Conservation (phyloP, 2,329 filamentous ascomycete genomes). For the Lomentospora prolificans region DNA sequence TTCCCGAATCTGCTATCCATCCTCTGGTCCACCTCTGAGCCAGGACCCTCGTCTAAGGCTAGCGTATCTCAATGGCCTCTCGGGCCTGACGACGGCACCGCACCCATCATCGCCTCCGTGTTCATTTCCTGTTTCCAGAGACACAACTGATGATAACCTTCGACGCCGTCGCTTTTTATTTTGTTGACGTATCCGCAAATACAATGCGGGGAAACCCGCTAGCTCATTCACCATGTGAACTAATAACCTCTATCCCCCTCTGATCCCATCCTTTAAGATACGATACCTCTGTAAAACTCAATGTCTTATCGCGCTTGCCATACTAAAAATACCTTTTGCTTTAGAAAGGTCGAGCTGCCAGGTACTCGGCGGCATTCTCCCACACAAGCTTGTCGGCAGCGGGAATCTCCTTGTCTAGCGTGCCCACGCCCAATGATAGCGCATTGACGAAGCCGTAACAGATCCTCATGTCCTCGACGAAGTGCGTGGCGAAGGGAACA, state of each 20-base stretch:
- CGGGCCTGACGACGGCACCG: too few species aligned
- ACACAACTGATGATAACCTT: background rate
- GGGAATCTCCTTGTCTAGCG: constrained; percentile 38
- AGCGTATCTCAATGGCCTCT: too few species aligned
- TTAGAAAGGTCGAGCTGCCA: constrained; percentile 33
- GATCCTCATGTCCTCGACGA: constrained; percentile 50
- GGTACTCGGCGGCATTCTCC: constrained; percentile 45
- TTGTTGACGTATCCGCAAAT: background rate
- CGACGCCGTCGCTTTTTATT: background rate
- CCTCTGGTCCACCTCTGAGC: too few species aligned
- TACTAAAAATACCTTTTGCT: background rate
- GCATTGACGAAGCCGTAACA: constrained; percentile 49
- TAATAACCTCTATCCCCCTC: too few species aligned
- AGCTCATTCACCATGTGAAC: background rate
- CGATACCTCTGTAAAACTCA: background rate
- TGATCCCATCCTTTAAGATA: background rate
- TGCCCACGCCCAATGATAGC: constrained; percentile 28
- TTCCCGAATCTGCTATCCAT: too few species aligned
- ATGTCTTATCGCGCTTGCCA: background rate
- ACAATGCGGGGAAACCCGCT: background rate
- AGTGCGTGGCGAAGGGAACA: constrained; percentile 49
- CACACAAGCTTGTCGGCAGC: constrained; percentile 39
- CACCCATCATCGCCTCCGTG: background rate
- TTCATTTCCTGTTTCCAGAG: background rate
- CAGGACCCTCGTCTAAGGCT: too few species aligned